Evolutionary conservation across 768 basidiomycete genomes (phyloP).

Genomic region (Paxillus involutus): DNA sequence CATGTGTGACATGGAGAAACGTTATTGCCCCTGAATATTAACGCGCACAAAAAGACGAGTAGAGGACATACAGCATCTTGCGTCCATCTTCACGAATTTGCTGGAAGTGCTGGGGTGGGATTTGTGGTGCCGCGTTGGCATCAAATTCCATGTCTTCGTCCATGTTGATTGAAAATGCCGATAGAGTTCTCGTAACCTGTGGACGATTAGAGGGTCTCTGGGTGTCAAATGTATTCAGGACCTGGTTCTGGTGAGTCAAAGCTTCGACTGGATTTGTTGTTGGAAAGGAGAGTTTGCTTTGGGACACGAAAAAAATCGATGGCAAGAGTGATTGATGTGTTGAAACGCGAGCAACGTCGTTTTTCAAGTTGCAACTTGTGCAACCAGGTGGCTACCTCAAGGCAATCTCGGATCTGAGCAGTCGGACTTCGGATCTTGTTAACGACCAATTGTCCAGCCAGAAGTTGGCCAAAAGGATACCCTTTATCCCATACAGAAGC

Average conservation of each 20-base stretch:
- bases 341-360: constrained; percentile 10
- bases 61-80: constrained; percentile 67
- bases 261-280: neutral
- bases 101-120: constrained; percentile 34
- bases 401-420: constrained; percentile 36
- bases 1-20: neutral
- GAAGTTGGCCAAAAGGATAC: too few species aligned
- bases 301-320: constrained; percentile 12
- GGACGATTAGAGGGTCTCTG: too few species aligned
- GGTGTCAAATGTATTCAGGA: too few species aligned
- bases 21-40: constrained; percentile 15
- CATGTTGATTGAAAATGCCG: constrained; percentile 43
- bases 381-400: constrained; percentile 33
- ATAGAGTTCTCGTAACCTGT: neutral
- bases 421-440: constrained; percentile 36
- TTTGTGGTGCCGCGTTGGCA: constrained; percentile 33
- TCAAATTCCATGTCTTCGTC: constrained; percentile 82
- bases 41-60: neutral
- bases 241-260: neutral
- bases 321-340: constrained; percentile 1
- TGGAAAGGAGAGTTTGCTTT: neutral
- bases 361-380: constrained; percentile 14
- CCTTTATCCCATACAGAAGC: too few species aligned
- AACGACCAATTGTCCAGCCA: neutral
- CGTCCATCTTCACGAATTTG: constrained; percentile 40